phyloP scores from a whole-genome alignment of 164 flowering plant species.

The Berberis vulgaris region DNA sequence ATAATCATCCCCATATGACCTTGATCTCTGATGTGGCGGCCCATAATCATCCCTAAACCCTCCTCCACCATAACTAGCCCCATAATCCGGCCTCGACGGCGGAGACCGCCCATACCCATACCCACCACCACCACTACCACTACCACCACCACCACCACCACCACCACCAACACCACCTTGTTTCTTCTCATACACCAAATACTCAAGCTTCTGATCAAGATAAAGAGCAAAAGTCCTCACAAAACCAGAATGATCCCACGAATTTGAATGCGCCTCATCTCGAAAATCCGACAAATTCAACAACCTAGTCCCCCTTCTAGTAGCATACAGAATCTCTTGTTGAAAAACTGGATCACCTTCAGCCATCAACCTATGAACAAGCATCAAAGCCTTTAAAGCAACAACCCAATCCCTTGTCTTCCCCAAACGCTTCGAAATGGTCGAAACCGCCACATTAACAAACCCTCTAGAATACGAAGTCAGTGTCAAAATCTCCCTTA shows the following conservation, averaged over 20 bases:
- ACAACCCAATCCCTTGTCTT: slow-evolving; percentile 74
- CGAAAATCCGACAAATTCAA: slow-evolving; percentile 65
- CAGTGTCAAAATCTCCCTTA: slow-evolving; percentile 41
- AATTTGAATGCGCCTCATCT: slow-evolving; percentile 63
- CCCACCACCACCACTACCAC: slow-evolving; percentile 11
- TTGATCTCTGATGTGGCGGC: slow-evolving; percentile 4
- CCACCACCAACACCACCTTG: slow-evolving; percentile 17
- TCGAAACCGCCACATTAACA: slow-evolving; percentile 39
- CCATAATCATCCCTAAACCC: slow-evolving; percentile 4
- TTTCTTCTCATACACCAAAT: slow-evolving; percentile 33
- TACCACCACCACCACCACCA: slow-evolving; percentile 6
- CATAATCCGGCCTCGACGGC: slow-evolving; percentile 12
- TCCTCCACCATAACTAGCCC: slow-evolving; percentile 19
- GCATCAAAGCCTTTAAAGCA: slow-evolving; percentile 55
- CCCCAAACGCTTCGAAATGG: slow-evolving; percentile 42
- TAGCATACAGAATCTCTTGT: slow-evolving; percentile 49
- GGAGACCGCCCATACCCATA: slow-evolving; percentile 10
- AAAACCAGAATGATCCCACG: slow-evolving; percentile 69
- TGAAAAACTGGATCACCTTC: slow-evolving; percentile 50
- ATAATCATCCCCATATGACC: neutral
- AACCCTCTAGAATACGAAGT: slow-evolving; percentile 41
- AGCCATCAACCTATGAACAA: slow-evolving; percentile 46
- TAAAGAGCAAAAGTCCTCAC: slow-evolving; percentile 60
- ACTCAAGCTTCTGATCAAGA: slow-evolving; percentile 60
- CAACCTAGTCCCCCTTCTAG: slow-evolving; percentile 51